Evolutionary conservation across 73 alveolate species (phyloP).

Genomic region (Effrenium voratum): DNA sequence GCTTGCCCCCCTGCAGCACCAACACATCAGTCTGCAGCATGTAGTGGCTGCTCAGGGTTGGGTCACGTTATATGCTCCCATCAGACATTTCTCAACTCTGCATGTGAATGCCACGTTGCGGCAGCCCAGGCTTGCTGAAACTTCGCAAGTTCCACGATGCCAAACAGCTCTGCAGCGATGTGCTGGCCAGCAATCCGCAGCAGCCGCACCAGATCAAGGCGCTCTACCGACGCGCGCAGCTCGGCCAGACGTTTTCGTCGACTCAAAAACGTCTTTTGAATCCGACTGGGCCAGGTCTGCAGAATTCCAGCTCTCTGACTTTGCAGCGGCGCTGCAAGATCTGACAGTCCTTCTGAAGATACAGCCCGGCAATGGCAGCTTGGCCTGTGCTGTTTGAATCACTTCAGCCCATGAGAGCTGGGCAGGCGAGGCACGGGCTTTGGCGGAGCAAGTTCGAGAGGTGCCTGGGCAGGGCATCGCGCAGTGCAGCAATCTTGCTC

Average conservation of each 20-base stretch:
- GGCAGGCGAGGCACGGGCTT: constrained; percentile 51
- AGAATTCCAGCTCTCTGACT: constrained; percentile 67
- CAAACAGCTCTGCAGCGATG: neutral
- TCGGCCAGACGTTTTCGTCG: neutral
- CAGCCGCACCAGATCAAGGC: constrained; percentile 30
- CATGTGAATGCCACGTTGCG: neutral
- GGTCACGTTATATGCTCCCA: neutral
- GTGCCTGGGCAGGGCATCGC: too few relatives aligned
- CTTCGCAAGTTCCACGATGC: constrained; percentile 48
- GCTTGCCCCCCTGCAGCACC: constrained; percentile 26
- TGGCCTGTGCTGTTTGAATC: neutral
- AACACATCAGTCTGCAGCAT: neutral
- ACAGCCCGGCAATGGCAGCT: constrained; percentile 46
- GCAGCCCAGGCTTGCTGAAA: constrained; percentile 34
- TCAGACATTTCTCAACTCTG: too few relatives aligned
- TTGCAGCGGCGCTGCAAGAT: constrained; percentile 36
- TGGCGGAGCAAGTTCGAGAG: constrained; percentile 49
- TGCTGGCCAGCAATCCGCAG: neutral
- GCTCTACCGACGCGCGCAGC: constrained; percentile 74
- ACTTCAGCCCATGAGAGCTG: neutral
- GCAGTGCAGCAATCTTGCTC: neutral
- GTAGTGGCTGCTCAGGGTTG: neutral
- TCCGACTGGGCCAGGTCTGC: constrained; percentile 69
- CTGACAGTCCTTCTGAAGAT: constrained; percentile 40
- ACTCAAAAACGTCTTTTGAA: neutral